Base-by-base conservation (phyloP, 768 basidiomycete genomes). In the Mycena latifolia region DNA sequence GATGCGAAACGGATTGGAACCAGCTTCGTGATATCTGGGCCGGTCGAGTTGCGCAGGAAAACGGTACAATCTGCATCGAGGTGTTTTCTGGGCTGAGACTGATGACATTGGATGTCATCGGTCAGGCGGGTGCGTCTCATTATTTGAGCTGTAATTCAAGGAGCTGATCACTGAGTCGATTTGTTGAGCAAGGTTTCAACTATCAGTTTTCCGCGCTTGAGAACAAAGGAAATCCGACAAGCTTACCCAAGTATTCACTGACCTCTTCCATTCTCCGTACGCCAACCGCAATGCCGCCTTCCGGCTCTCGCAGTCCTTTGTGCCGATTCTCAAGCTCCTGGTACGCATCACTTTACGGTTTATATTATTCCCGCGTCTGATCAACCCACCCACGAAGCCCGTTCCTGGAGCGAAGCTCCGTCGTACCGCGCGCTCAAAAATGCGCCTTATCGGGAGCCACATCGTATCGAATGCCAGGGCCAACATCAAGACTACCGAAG, bases 391-490 rank as follows among this genome's bases (percentile, higher is more conserved):
- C 20, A n/a, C 6, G 3, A 3, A 43, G 41, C 41, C 41, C n/a
- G n/a, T 43, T 3, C 41, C 41, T n/a, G 41, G 41, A 22, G 7
- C 5, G 3, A 20, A 20, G 20, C 8, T 43, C 20, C 5, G 24
- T 11, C 25, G 2, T 22, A 33, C 22, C 5, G 37, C 35, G 24
- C 55, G 27, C 28, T 29, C 25, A 1, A 50, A 28, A 20, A 83
- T 84, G 69, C 31, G 60, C n/a, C 71, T 75, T n/a, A 81, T 86
- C 28, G 84, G 85, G 17, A 63, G 58, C 46, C 76, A 80, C 50
- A 73, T 86, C 12, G 59, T 84, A 1, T 25, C 55, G 7, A 74
- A 81, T 24, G 85, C 81, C 69, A 86, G 85, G 69, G 63, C 55
- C 9, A 57, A 66, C 14, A 77, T 74, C 14, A 46, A 45, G 17